Evolutionary conservation across 2,329 filamentous ascomycete genomes (phyloP).

Genomic region (Aspergillus persii): DNA sequence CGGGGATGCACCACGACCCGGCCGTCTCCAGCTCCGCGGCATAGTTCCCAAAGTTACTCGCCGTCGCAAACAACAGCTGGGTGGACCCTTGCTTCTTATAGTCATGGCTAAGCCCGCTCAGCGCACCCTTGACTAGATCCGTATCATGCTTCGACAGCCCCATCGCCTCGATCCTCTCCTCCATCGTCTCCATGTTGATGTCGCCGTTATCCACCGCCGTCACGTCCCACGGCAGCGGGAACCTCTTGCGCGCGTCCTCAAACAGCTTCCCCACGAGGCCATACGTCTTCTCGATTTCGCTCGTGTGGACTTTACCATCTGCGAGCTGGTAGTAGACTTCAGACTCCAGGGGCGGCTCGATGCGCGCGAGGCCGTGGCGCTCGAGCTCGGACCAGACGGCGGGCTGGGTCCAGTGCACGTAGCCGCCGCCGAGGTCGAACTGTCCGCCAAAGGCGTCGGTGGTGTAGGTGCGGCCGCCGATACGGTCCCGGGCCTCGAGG

Average conservation of each 20-base stretch:
- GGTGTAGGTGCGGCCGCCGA: conserved; percentile 7
- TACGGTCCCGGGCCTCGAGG: conserved; percentile 6
- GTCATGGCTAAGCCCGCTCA: conserved; percentile 11
- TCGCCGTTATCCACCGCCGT: conserved; percentile 9
- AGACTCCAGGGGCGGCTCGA: not conserved
- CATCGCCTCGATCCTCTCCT: conserved; percentile 9
- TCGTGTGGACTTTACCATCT: conserved; percentile 5
- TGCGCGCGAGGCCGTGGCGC: not conserved
- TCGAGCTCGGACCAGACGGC: conserved; percentile 1
- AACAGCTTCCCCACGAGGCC: conserved; percentile 6
- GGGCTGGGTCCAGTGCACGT: conserved; percentile 10
- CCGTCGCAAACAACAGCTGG: conserved; percentile 12
- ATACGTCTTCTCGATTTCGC: not conserved
- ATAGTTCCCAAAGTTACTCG: conserved; percentile 11
- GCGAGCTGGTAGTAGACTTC: conserved; percentile 1
- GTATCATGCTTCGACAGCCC: conserved; percentile 7
- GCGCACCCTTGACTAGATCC: conserved; percentile 13
- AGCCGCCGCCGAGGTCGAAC: conserved; percentile 7
- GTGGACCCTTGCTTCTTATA: conserved; percentile 12
- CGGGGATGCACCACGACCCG: conserved; percentile 5
- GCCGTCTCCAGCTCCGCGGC: conserved; percentile 7
- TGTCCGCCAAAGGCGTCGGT: conserved; percentile 1
- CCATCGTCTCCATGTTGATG: conserved; percentile 11
- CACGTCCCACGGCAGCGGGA: not conserved
- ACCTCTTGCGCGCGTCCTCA: conserved; percentile 12